phyloP scores from a whole-genome alignment of 2,329 filamentous ascomycete genomes.

The Tolypocladium tundrense region DNA sequence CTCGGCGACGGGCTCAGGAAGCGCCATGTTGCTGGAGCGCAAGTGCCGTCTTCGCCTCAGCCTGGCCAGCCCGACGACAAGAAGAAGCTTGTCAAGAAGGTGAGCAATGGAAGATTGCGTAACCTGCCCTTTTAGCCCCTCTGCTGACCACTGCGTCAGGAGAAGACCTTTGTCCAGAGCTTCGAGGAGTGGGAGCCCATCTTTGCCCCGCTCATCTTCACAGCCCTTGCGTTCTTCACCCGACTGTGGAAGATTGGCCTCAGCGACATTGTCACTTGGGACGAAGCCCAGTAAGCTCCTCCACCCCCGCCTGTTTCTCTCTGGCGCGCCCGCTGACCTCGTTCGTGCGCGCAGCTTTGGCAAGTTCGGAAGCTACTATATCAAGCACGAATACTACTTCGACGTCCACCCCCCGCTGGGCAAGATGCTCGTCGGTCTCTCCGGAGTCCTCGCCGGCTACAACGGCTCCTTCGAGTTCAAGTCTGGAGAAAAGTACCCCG shows the following conservation, averaged over 20 bases:
- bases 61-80: slow-evolving; percentile 43
- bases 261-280: slow-evolving; percentile 57
- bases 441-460: slow-evolving; percentile 92
- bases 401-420: slow-evolving; percentile 83
- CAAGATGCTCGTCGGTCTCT: slow-evolving; percentile 96
- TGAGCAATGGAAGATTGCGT: slow-evolving; percentile 12
- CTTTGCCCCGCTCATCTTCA: slow-evolving; percentile 52
- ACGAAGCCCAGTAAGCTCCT: slow-evolving; percentile 52
- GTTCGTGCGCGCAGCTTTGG: slow-evolving; percentile 51
- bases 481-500: slow-evolving; percentile 89
- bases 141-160: slow-evolving; percentile 21
- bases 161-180: slow-evolving; percentile 48
- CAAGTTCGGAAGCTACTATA: slow-evolving; percentile 98
- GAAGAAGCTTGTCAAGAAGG: slow-evolving; percentile 50
- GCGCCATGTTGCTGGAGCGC: slow-evolving; percentile 33
- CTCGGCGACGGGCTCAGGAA: slow-evolving; percentile 45
- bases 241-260: slow-evolving; percentile 60
- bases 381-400: slow-evolving; percentile 99
- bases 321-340: slow-evolving; percentile 7
- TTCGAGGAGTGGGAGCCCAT: slow-evolving; percentile 55
- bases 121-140: background rate
- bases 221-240: slow-evolving; percentile 53
- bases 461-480: slow-evolving; percentile 99
- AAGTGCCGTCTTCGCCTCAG: slow-evolving; percentile 23
- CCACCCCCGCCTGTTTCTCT: background rate